phyloP scores from a whole-genome alignment of 805 yeast species.

The Nakazawaea pomicola region DNA sequence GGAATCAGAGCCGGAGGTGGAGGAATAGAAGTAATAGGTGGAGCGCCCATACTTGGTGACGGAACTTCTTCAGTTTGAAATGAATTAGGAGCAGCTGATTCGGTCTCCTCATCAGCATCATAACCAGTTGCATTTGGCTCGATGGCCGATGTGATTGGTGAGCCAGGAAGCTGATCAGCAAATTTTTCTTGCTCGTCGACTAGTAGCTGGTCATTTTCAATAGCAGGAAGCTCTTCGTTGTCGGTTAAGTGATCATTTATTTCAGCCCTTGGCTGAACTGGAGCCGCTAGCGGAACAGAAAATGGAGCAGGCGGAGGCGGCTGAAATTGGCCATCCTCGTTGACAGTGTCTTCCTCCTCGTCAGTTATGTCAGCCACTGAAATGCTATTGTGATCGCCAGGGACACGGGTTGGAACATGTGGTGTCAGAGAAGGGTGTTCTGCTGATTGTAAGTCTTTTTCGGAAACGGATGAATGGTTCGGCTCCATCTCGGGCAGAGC shows the following conservation, averaged over 20 bases:
- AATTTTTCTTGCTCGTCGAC: background rate
- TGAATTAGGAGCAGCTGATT: conserved; percentile 13
- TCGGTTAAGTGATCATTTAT: conserved; percentile 1
- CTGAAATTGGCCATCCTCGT: background rate
- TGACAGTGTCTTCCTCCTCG: conserved; percentile 8
- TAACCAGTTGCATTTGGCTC: conserved; percentile 45
- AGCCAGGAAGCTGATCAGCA: conserved; percentile 5
- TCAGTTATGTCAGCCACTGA: conserved; percentile 7
- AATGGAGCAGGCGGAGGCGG: conserved; percentile 15
- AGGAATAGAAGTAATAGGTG: conserved; percentile 17
- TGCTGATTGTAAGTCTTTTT: too few relatives aligned
- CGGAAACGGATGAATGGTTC: too few relatives aligned
- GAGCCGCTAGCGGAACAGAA: background rate
- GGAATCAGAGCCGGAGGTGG: conserved; percentile 19
- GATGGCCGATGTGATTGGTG: background rate
- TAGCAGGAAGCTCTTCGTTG: background rate
- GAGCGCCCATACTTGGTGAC: conserved; percentile 12
- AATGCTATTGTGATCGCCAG: conserved; percentile 7
- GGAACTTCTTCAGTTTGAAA: too few relatives aligned
- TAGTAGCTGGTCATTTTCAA: background rate
- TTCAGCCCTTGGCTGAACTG: conserved; percentile 1
- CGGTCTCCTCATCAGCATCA: conserved; percentile 59
- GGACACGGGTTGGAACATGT: conserved; percentile 4
- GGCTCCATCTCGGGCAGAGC: too few relatives aligned
- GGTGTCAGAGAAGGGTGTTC: background rate